phyloP scores from a whole-genome alignment of 139 green algal species.

The Coccomyxa sp. region DNA sequence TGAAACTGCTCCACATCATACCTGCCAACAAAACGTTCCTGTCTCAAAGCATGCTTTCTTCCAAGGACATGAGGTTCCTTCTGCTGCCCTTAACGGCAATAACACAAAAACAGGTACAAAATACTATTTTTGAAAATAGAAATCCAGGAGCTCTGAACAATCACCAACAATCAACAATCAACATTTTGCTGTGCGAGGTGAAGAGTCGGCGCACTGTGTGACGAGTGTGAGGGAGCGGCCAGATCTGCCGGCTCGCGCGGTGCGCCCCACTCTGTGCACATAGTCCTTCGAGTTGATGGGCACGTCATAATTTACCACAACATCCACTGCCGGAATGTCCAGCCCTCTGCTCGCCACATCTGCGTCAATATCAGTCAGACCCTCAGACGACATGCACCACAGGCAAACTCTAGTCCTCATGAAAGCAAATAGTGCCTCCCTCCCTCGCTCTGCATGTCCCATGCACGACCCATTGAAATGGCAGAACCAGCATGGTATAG shows the following conservation, averaged over 20 bases:
- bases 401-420: too few species aligned
- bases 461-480: too few species aligned
- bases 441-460: too few species aligned
- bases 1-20: conserved; percentile 99
- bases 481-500: too few species aligned
- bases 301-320: conserved; percentile 98
- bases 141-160: too few species aligned
- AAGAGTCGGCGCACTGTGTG: conserved; percentile 65
- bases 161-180: too few species aligned
- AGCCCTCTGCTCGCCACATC: conserved; percentile 90
- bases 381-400: not conserved
- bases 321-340: conserved; percentile 93
- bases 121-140: too few species aligned
- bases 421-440: too few species aligned
- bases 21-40: conserved; percentile 13
- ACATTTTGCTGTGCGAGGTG: too few species aligned
- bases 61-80: not conserved
- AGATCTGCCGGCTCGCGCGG: conserved; percentile 85
- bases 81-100: not conserved
- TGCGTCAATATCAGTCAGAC: not conserved
- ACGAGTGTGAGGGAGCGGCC: conserved; percentile 90
- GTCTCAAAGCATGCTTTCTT: not conserved
- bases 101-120: not conserved
- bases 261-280: conserved; percentile 93
- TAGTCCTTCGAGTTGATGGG: conserved; percentile 95